Conservation (phyloP, 2,329 filamentous ascomycete species). For the Leptographium procerum region DNA sequence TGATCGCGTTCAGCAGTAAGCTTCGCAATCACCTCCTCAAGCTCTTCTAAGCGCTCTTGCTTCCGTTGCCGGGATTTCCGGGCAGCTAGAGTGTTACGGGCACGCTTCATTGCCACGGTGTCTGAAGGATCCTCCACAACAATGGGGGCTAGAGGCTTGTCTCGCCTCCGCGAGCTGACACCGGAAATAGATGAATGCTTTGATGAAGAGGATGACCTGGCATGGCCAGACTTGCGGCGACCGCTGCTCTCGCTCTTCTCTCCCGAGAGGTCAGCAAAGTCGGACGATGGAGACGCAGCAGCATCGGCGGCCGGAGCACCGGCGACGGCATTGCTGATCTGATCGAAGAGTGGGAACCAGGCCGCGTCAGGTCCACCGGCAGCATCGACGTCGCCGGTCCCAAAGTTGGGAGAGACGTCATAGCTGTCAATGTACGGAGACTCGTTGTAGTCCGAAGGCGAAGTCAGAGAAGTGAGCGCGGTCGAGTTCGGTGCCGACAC, state of each 20-base stretch:
- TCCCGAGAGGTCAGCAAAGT: constrained; percentile 15
- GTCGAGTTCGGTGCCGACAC: constrained; percentile 72
- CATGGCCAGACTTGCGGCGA: constrained; percentile 35
- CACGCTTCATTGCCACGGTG: constrained; percentile 77
- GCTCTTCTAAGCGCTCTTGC: constrained; percentile 59
- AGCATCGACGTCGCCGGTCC: constrained; percentile 42
- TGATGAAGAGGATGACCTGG: constrained; percentile 24
- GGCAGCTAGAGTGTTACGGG: constrained; percentile 84
- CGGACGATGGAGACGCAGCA: constrained; percentile 28
- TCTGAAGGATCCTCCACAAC: constrained; percentile 63
- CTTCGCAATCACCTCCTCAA: constrained; percentile 63
- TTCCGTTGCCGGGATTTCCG: constrained; percentile 88
- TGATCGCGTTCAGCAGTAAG: constrained; percentile 55
- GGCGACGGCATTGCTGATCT: constrained; percentile 21
- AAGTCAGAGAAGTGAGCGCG: constrained; percentile 73
- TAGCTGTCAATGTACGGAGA: constrained; percentile 67
- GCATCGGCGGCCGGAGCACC: constrained; percentile 7
- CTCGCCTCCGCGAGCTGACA: constrained; percentile 61
- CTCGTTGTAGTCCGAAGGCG: constrained; percentile 66
- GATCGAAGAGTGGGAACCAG: constrained; percentile 68
- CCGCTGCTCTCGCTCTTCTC: constrained; percentile 31
- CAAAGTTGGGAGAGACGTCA: constrained; percentile 70
- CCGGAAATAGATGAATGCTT: constrained; percentile 59
- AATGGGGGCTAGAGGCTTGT: constrained; percentile 72
- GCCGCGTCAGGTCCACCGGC: constrained; percentile 33